Evolutionary conservation across 2,329 filamentous ascomycete species (phyloP), one percentile per base, ranked within the genome.

Genomic region (Cryphonectria japonica): DNA sequence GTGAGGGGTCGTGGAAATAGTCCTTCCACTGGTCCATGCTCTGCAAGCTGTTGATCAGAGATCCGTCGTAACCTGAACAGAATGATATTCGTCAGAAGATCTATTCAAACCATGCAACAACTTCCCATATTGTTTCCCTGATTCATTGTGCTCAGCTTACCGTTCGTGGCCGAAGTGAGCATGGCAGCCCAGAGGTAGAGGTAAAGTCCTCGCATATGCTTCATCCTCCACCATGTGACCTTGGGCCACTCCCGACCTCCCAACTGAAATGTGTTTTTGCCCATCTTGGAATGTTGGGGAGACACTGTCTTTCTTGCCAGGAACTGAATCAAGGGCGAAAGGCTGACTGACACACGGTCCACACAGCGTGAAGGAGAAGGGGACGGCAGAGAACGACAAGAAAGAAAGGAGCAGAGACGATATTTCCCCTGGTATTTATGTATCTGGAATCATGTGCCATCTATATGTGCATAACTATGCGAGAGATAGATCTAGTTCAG

Each of bases 1-100:
- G 76, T 68, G 66, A 72, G 19, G 78, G 79, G 64, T 78, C 54
- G 66, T 79, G 60, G 75, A 82, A 82, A 66, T 74, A 73, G 50
- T 70, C 69, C 70, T 82, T 75, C 85, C 85, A 87, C 60, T 81
- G 77, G 0, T 74, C 69, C 69, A 87, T 80, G 5, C 83, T 80
- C 73, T 85, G 83, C 34, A 85, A 75, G 72, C 83, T 83, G 69
- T 85, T 85, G 79, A 85, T 82, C 76, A 85, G 79, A 14, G 81
- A 83, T 34, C 81, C 81, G 68, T 84, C 82, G 69, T 82, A 84
- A 16, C 82, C 82, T 72, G 29, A 6, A 34, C 0, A 11, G 6
- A 2, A 16, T 9, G 6, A 14, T 3, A 34, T 16, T 32, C 9
- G 13, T 59, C 8, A 59, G 54, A 29, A 32, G 26, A 29, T 59